Base-by-base conservation (phyloP, 2,329 filamentous ascomycete genomes). In the Apiospora koreana region DNA sequence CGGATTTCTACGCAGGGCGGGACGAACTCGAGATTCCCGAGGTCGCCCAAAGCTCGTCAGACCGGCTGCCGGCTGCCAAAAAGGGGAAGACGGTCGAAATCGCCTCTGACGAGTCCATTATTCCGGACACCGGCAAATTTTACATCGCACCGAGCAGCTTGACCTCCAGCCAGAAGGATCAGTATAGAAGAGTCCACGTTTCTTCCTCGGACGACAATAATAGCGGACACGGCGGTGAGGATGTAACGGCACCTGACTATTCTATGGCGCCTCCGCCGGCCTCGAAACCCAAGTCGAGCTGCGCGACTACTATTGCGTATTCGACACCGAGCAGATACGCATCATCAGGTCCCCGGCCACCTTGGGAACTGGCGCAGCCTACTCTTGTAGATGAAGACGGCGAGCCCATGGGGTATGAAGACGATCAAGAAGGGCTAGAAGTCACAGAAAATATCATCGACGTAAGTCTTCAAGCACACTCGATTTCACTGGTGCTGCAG, bases 151-250 rank as follows among this genome's bases (percentile, higher is more conserved):
- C 75, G 64, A 79, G 77, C 73, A 75, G 74, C 58, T 73, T 80
- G 23, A 79, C 78, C 42, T 77, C 77, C 1, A 79, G 79, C 76
- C 77, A 80, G 68, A 79, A 77, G 68, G 75, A 77, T 9, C 75
- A 80, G 69, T 79, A 79, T 69, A 75, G 77, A 64, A 77, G 71
- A 69, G 72, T 79, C 35, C 75, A 75, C 16, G 71, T 76, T 18
- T 67, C 75, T 18, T 68, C 70, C 12, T 68, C 70, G 10, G 74
- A 74, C 65, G 68, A 76, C 38, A 42, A 70, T 18, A 70, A 70
- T 43, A 16, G 6, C 25, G 58, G 25, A 4, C 31, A 21, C 6
- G 62, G 41, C n/a, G 45, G 28, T 16, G 28, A 31, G 9, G 23
- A 50, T 6, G 12, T 21, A 6, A 21, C 31, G 28, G 67, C 69